Evolutionary conservation across 2,329 filamentous ascomycete species (phyloP).

Genomic region (Claviceps maximensis): DNA sequence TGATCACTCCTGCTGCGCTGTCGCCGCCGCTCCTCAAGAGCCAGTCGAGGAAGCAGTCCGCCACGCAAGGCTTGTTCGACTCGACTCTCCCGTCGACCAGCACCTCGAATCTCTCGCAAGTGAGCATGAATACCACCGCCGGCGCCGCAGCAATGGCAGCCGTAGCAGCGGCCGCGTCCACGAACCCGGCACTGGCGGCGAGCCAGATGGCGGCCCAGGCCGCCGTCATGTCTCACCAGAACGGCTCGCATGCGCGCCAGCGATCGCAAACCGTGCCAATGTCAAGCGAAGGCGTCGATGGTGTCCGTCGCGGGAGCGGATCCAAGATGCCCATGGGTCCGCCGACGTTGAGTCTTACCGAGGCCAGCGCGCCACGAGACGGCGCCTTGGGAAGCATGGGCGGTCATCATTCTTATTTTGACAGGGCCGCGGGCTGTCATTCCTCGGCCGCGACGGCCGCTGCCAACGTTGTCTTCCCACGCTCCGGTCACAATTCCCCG

Average conservation of each 20-base stretch:
- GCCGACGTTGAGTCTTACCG: conserved; percentile 49
- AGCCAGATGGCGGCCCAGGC: conserved; percentile 72
- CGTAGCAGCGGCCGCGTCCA: conserved; percentile 15
- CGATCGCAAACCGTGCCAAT: conserved; percentile 62
- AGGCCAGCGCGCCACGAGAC: conserved; percentile 49
- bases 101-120: conserved; percentile 39
- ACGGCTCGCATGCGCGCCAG: conserved; percentile 42
- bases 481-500: conserved; percentile 44
- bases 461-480: conserved; percentile 61
- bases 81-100: conserved; percentile 53
- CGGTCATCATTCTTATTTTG: conserved; percentile 44
- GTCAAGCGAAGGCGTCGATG: conserved; percentile 32
- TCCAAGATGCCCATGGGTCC: conserved; percentile 43
- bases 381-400: conserved; percentile 35
- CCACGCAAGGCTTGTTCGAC: conserved; percentile 66
- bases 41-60: conserved; percentile 53
- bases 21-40: conserved; percentile 21
- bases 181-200: conserved; percentile 31
- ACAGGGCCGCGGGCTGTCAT: conserved; percentile 40
- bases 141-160: conserved; percentile 25
- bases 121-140: conserved; percentile 28
- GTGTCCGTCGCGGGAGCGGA: conserved; percentile 29
- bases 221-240: conserved; percentile 54
- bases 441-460: conserved; percentile 50
- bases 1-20: conserved; percentile 17